Evolutionary conservation across 179 eudicot species (phyloP).

Genomic region (Corrigiola litoralis): DNA sequence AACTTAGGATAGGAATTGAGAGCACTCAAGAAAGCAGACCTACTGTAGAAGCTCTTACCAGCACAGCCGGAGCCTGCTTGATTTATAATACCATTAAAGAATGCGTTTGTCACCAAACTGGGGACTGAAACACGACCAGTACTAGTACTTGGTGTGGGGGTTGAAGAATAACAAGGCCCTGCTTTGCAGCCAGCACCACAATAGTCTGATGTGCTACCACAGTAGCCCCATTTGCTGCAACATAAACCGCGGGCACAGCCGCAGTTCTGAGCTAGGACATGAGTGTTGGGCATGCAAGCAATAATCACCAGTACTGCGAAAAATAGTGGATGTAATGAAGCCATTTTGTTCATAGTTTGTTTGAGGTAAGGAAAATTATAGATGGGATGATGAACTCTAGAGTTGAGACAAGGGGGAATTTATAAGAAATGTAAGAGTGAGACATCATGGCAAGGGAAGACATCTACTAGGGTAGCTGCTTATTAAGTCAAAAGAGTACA

Average conservation of each 20-base stretch:
- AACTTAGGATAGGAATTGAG: neutral
- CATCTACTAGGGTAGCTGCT: too few species aligned
- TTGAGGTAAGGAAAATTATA: neutral
- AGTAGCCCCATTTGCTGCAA: conserved; percentile 6
- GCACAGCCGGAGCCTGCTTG: conserved; percentile 9
- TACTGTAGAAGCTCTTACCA: conserved; percentile 9
- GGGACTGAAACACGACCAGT: neutral
- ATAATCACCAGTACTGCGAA: neutral
- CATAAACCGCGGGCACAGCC: conserved; percentile 1
- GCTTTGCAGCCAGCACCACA: conserved; percentile 1
- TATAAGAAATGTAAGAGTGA: too few species aligned
- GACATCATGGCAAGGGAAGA: too few species aligned
- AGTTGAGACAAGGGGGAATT: too few species aligned
- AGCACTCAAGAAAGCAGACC: conserved; percentile 6
- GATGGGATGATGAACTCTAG: neutral
- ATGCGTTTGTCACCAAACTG: neutral
- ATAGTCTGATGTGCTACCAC: conserved; percentile 4
- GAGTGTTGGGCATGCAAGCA: neutral
- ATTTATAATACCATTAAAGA: conserved; percentile 5
- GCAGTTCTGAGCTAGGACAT: neutral
- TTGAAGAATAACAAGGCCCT: neutral
- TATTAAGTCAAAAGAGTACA: too few species aligned
- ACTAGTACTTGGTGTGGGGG: neutral
- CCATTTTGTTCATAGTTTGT: neutral
- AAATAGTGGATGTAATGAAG: neutral